Percentiles rank a stretch among this genome's conserved stretches.
Conservation (phyloP, 768 basidiomycete species). For the Termitomyces sp. region DNA sequence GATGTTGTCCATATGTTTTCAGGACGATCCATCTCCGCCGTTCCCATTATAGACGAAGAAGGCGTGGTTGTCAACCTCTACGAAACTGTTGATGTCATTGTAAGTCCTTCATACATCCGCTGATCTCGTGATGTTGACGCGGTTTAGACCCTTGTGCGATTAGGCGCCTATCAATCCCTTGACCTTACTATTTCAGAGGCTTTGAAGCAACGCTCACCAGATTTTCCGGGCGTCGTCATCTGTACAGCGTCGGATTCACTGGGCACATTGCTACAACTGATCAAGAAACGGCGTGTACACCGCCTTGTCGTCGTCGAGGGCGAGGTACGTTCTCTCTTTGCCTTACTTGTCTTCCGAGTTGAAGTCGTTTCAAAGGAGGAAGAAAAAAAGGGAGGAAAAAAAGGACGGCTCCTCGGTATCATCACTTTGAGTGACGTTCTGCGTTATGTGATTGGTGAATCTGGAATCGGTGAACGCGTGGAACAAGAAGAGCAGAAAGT, state of each 20-base stretch:
- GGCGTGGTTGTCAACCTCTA: constrained; percentile 95
- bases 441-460: constrained; percentile 72
- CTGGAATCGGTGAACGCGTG: constrained; percentile 44
- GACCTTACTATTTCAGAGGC: constrained; percentile 94
- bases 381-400: constrained; percentile 75
- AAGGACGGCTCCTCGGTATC: constrained; percentile 79
- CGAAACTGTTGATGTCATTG: constrained; percentile 98
- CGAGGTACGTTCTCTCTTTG: constrained; percentile 48
- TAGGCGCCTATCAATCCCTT: constrained; percentile 93
- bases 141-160: constrained; percentile 83
- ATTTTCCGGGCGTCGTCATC: constrained; percentile 96
- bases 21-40: constrained; percentile 90
- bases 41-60: constrained; percentile 91
- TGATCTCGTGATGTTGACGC: constrained; percentile 1
- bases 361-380: constrained; percentile 53
- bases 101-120: constrained; percentile 29
- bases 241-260: constrained; percentile 92
- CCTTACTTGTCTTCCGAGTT: neutral
- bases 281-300: constrained; percentile 92
- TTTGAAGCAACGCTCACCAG: constrained; percentile 84
- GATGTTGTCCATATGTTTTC: constrained; percentile 99
- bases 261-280: constrained; percentile 83
- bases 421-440: constrained; percentile 89
- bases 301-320: constrained; percentile 94
- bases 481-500: constrained; percentile 26